Evolutionary conservation across 306 rosid genomes (phyloP).

Genomic region (Glycine tomentella): DNA sequence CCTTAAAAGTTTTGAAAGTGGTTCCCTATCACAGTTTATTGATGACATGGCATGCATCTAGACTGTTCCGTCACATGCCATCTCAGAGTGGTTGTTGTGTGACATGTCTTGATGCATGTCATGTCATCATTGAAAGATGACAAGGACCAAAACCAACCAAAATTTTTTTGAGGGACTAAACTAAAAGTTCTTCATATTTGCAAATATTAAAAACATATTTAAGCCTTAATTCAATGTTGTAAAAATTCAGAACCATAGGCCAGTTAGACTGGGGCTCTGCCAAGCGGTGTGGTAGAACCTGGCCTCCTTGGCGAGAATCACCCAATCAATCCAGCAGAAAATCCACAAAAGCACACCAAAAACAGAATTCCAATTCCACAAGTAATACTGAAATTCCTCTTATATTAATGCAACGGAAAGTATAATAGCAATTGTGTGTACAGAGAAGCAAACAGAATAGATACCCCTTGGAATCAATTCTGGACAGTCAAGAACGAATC

Average conservation of each 20-base stretch:
- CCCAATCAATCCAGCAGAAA: too few species aligned
- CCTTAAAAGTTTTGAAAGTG: not conserved
- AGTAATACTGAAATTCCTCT: too few species aligned
- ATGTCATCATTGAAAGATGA: not conserved
- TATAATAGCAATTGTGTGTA: too few species aligned
- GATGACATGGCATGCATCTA: not conserved
- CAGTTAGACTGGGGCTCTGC: not conserved
- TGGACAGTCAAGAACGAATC: too few species aligned
- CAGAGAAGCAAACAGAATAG: too few species aligned
- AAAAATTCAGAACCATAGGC: slow-evolving; percentile 11
- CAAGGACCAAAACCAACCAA: not conserved
- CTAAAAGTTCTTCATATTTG: not conserved
- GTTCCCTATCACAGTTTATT: too few species aligned
- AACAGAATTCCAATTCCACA: too few species aligned
- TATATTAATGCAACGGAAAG: too few species aligned
- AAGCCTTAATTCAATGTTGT: not conserved
- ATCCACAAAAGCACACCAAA: too few species aligned
- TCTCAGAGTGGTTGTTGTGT: not conserved
- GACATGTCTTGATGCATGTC: not conserved
- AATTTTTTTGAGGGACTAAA: not conserved
- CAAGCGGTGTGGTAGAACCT: too few species aligned
- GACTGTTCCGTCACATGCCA: not conserved
- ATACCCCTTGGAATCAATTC: too few species aligned
- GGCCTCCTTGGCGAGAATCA: too few species aligned
- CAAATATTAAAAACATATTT: not conserved